Evolutionary conservation across 441 rosid genomes (phyloP), one percentile per base, ranked within the genome.

Genomic region (Populus hybrid): DNA sequence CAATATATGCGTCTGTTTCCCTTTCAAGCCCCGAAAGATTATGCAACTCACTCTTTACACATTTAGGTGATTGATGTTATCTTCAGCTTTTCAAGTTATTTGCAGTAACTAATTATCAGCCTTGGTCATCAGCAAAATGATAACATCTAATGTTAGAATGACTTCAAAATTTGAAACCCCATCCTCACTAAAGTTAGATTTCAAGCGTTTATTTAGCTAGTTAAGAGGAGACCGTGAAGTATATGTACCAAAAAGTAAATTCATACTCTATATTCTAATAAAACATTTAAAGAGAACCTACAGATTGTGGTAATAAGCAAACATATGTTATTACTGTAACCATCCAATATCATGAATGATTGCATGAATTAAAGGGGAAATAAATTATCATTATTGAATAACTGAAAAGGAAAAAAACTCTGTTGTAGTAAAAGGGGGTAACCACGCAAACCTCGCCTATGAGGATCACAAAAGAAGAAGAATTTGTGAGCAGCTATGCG

Each of bases 391-490:
- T 35, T 53, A 23, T 19, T 34, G 12, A 6, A 74, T 74, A 18
- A 61, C 19, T 69, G 64, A 70, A 32, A 40, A 35, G 10, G 2
- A 24, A 26, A 16, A 61, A 32, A 21, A 8, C 67, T 68, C 7
- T 26, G 65, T 9, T 53, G 14, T 67, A 11, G 14, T 32, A 72
- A 53, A 26, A 65, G 81, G 75, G 76, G 23, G 28, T 21, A 63
- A 50, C 34, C 24, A 76, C 23, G 35, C 88, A 32, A 76, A 94
- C 99, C 99, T 90, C 99, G 91, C 84, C 98, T 89, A 75, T 94
- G 90, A 78, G 98, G 98, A 85, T 97, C 99, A 78, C 99, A 97
- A 80, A 97, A 97, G 91, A 97, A 97, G 91, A 94, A 97, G 89
- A 97, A 94, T 78, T 97, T 97, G 86, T 91, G 95, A 35, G 99